phyloP scores from a whole-genome alignment of 2,329 filamentous ascomycete genomes.

The Ophiostoma sp. region DNA sequence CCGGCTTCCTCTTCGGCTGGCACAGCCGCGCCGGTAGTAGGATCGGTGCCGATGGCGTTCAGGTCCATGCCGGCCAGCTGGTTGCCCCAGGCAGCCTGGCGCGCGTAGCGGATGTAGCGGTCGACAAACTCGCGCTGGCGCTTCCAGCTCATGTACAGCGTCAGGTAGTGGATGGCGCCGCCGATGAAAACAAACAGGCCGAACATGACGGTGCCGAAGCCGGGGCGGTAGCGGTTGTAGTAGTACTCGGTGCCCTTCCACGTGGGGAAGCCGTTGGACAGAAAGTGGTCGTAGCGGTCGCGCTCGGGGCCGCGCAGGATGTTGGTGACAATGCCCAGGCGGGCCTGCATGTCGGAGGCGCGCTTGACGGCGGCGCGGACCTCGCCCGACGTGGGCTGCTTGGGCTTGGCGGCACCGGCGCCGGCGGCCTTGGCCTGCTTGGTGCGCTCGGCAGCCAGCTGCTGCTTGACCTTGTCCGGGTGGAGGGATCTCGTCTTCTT shows the following conservation, averaged over 20 bases:
- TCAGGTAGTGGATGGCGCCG: constrained; percentile 77
- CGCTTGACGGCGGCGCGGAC: constrained; percentile 73
- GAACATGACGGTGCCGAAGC: constrained; percentile 74
- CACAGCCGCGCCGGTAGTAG: constrained; percentile 23
- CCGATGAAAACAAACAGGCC: constrained; percentile 79
- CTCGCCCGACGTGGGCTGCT: constrained; percentile 67
- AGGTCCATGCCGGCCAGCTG: constrained; percentile 60
- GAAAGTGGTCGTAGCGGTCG: constrained; percentile 90
- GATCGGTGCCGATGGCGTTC: constrained; percentile 33
- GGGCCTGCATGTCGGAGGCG: constrained; percentile 76
- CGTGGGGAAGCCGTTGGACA: constrained; percentile 84
- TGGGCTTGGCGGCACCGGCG: constrained; percentile 49
- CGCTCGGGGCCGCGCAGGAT: constrained; percentile 76
- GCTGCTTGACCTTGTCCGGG: constrained; percentile 90
- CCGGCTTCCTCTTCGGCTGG: constrained; percentile 30
- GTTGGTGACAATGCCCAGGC: constrained; percentile 76
- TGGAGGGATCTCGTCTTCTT: constrained; percentile 79
- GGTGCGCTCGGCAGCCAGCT: constrained; percentile 66
- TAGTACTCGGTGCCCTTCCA: constrained; percentile 99
- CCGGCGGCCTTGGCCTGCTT: constrained; percentile 46
- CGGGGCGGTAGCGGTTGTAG: constrained; percentile 88
- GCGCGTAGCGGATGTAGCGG: constrained; percentile 83
- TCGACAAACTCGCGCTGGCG: constrained; percentile 87
- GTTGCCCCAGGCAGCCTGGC: constrained; percentile 85
- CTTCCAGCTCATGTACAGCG: constrained; percentile 80